Conservation (phyloP, 441 rosid genomes). For the Pelargonium cotyledonis region DNA sequence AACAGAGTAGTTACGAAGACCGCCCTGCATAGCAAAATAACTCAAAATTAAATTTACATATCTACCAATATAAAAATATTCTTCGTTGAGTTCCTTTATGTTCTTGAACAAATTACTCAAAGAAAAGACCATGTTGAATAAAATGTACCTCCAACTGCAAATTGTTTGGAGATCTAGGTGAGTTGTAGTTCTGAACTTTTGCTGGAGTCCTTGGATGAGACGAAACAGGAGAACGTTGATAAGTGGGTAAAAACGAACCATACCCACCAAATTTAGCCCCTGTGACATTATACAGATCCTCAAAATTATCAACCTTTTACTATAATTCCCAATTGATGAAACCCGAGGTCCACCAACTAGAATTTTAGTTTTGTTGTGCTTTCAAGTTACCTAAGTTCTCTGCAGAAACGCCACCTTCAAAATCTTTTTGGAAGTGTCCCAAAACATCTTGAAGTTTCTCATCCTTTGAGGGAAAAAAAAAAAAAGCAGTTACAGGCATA, state of each 20-base stretch:
- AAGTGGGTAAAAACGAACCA: conserved; percentile 86
- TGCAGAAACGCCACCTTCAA: conserved; percentile 68
- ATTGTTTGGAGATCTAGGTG: conserved; percentile 55
- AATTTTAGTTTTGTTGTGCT: neutral
- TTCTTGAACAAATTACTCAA: neutral
- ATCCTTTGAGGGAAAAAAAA: conserved; percentile 31
- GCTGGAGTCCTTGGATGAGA: conserved; percentile 56
- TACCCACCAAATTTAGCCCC: conserved; percentile 96
- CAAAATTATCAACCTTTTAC: conserved; percentile 5
- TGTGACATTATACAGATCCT: conserved; percentile 24
- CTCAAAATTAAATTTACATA: conserved; percentile 9
- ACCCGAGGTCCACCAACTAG: conserved; percentile 1
- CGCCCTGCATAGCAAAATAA: conserved; percentile 44
- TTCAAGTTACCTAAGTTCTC: conserved; percentile 60
- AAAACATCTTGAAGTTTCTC: conserved; percentile 63
- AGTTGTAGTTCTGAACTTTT: conserved; percentile 40
- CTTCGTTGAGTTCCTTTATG: neutral
- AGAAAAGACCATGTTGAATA: conserved; percentile 3
- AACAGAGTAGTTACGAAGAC: conserved; percentile 26
- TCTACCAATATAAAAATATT: neutral
- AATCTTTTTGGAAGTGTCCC: conserved; percentile 74
- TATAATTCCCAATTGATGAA: conserved; percentile 5
- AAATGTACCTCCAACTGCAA: conserved; percentile 54
- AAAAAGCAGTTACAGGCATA: conserved; percentile 2
- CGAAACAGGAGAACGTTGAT: conserved; percentile 71